Evolutionary conservation across 495 filamentous ascomycete species (phyloP).

Genomic region (Aspergillus heteromorphus): DNA sequence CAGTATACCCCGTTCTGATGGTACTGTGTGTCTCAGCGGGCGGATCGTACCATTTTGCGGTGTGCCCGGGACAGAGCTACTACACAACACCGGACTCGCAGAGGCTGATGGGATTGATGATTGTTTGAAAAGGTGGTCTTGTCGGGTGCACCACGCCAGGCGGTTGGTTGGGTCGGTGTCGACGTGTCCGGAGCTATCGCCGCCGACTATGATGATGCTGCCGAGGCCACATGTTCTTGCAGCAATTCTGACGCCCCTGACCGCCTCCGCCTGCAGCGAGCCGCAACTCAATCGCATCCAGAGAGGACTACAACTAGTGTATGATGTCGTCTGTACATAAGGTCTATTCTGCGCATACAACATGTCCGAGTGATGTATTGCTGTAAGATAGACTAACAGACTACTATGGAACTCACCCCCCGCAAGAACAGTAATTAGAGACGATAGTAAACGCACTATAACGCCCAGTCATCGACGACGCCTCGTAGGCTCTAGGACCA

Average conservation of each 20-base stretch:
- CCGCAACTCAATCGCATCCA: background rate
- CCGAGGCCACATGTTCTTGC: constrained; percentile 35
- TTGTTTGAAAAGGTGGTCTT: background rate
- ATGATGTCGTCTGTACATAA: no score
- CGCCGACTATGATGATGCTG: constrained; percentile 5
- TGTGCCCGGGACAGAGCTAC: background rate
- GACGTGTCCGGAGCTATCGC: constrained; percentile 6
- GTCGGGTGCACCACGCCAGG: background rate
- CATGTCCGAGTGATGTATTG: no score
- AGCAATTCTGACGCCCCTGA: constrained; percentile 34
- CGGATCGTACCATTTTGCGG: constrained; percentile 14
- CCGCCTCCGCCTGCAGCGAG: constrained; percentile 23
- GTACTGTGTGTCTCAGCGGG: background rate
- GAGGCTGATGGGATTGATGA: background rate
- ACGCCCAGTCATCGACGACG: background rate
- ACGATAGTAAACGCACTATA: background rate
- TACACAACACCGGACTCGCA: background rate
- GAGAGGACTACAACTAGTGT: no score
- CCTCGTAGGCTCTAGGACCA: background rate
- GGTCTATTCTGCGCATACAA: no score
- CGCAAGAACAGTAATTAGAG: background rate
- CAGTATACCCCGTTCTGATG: background rate
- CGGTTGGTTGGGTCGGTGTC: background rate
- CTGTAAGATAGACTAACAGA: no score
- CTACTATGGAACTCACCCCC: no score